These are phyloP conservation scores for Aspergillus proliferans DNA, from an alignment of 2,329 filamentous ascomycete species.

Conservation along the genomic window DNA sequence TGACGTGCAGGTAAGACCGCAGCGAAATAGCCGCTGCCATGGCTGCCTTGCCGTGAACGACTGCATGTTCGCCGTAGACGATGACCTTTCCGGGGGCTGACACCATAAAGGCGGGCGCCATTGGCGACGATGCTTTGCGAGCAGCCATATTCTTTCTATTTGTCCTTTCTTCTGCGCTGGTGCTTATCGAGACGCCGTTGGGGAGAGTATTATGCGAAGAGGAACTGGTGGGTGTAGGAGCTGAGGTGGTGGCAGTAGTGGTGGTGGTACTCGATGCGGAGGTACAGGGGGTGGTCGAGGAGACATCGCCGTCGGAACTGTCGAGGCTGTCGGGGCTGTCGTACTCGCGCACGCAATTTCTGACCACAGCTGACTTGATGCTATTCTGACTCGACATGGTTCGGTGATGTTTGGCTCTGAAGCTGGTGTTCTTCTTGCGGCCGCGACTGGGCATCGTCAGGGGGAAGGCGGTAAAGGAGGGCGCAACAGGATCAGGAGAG, in stretches of 20 bases:
- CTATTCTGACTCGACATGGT: too few relatives aligned
- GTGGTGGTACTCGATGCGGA: constrained; percentile 10
- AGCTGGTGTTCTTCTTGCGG: constrained; percentile 26
- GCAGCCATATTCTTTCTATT: constrained; percentile 12
- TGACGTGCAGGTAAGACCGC: constrained; percentile 93
- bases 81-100: constrained; percentile 98
- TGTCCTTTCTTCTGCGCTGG: too few relatives aligned
- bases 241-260: constrained; percentile 11
- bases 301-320: constrained; percentile 20
- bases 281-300: constrained; percentile 20
- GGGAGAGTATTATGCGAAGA: neutral
- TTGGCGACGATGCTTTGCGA: constrained; percentile 48
- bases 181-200: neutral
- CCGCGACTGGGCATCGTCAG: constrained; percentile 14
- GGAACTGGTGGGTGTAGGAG: too few relatives aligned
- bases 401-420: constrained; percentile 6
- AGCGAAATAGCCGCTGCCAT: constrained; percentile 93
- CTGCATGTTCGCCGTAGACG: constrained; percentile 93
- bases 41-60: constrained; percentile 95
- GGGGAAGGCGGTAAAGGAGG: constrained; percentile 12
- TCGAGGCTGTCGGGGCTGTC: constrained; percentile 17
- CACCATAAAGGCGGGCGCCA: constrained; percentile 91
- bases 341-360: constrained; percentile 7
- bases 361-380: constrained; percentile 4
- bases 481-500: constrained; percentile 4